These are phyloP conservation scores for Calocybe indica DNA, from an alignment of 768 basidiomycete genomes.

Conservation along the genomic window DNA sequence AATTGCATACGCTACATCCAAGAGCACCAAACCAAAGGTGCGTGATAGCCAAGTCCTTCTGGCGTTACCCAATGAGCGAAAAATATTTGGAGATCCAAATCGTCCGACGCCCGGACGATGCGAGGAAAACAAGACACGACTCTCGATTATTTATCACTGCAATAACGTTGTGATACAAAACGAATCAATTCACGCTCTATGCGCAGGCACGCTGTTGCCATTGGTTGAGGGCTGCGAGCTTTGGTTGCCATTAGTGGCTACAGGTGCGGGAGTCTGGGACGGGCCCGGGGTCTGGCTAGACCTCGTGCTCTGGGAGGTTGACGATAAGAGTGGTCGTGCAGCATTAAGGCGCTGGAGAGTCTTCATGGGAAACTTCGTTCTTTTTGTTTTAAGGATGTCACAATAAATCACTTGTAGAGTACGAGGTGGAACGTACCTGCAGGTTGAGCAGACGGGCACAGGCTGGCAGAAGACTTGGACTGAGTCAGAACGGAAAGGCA, in stretches of 20 bases:
- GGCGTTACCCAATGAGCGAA: background rate
- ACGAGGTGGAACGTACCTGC: constrained; percentile 55
- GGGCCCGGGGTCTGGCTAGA: constrained; percentile 15
- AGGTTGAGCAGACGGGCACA: constrained; percentile 89
- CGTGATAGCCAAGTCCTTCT: background rate
- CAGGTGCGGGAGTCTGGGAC: background rate
- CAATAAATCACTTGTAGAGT: constrained; percentile 1
- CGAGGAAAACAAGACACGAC: constrained; percentile 10
- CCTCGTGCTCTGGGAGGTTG: constrained; percentile 20
- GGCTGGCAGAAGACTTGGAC: constrained; percentile 89
- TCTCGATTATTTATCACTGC: constrained; percentile 55
- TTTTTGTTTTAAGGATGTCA: constrained; percentile 20
- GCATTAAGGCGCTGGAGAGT: constrained; percentile 79
- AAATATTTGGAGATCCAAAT: constrained; percentile 27
- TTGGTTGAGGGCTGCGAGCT: background rate
- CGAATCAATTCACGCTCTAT: background rate
- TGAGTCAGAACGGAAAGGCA: background rate
- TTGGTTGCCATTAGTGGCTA: background rate
- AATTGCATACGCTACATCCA: constrained; percentile 59
- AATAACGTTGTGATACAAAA: constrained; percentile 28
- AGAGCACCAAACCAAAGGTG: constrained; percentile 54
- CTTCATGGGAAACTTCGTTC: constrained; percentile 94
- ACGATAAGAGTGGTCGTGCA: constrained; percentile 29
- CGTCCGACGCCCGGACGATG: constrained; percentile 29
- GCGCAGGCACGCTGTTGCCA: constrained; percentile 9